phyloP scores from a whole-genome alignment of 805 yeast genomes.

The Schwanniomyces sp. region DNA sequence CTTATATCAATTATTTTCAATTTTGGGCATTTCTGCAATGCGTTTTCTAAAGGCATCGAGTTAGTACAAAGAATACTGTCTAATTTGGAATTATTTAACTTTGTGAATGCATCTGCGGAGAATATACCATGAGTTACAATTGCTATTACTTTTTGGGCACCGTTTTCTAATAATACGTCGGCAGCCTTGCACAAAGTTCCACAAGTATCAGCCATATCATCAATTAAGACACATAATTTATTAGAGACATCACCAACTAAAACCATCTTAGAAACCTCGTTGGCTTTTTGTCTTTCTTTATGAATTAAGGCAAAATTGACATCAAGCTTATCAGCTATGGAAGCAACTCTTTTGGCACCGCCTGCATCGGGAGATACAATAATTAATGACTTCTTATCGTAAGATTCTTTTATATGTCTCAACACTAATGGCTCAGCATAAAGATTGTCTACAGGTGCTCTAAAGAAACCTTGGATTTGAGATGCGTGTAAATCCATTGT shows the following conservation, averaged over 20 bases:
- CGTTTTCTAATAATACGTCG: conserved; percentile 65
- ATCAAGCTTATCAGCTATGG: conserved; percentile 76
- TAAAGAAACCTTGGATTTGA: conserved; percentile 84
- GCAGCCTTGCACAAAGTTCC: conserved; percentile 85
- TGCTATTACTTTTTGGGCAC: conserved; percentile 73
- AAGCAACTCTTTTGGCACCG: conserved; percentile 89
- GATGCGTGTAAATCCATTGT: conserved; percentile 90
- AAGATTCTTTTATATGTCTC: conserved; percentile 65
- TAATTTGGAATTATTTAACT: conserved; percentile 66
- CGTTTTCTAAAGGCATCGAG: conserved; percentile 74
- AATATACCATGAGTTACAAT: conserved; percentile 82
- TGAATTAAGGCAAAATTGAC: conserved; percentile 81
- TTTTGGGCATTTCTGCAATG: conserved; percentile 56
- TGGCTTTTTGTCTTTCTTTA: conserved; percentile 80
- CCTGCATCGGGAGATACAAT: conserved; percentile 88
- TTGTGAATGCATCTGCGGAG: conserved; percentile 71
- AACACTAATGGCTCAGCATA: conserved; percentile 84
- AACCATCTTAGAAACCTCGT: conserved; percentile 82
- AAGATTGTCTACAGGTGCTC: conserved; percentile 79
- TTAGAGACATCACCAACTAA: conserved; percentile 81
- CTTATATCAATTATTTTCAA: conserved; percentile 70
- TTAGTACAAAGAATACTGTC: conserved; percentile 76
- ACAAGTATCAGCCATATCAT: conserved; percentile 90
- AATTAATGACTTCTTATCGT: conserved; percentile 61
- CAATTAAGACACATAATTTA: conserved; percentile 75